Evolutionary conservation across 2,329 filamentous ascomycete genomes (phyloP).

Genomic region (Ascochyta rabiei): DNA sequence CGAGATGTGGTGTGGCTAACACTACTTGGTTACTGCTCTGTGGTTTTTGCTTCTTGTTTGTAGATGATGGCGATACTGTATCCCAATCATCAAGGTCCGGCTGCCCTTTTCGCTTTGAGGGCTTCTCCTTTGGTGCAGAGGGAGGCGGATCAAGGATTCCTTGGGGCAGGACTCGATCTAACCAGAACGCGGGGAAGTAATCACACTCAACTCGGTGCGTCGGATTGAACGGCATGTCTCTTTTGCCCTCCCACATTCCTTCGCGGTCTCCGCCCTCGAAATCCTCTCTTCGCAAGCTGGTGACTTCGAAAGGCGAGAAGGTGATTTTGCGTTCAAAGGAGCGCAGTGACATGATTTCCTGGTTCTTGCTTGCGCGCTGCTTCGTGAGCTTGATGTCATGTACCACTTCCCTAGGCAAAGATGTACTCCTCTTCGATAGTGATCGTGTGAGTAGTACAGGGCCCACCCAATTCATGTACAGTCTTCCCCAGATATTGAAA

Average conservation of each 20-base stretch:
- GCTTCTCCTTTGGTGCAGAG: conserved; percentile 12
- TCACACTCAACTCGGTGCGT: conserved; percentile 43
- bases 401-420: conserved; percentile 20
- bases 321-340: conserved; percentile 42
- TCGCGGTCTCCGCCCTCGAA: conserved; percentile 37
- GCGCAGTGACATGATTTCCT: conserved; percentile 13
- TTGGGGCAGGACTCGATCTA: conserved; percentile 37
- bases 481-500: conserved; percentile 49
- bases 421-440: conserved; percentile 15
- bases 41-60: conserved; percentile 7
- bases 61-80: neutral
- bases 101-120: conserved; percentile 21
- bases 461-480: conserved; percentile 48
- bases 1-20: neutral
- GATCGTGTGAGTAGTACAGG: conserved; percentile 45
- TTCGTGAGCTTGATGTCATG: conserved; percentile 42
- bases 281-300: conserved; percentile 34
- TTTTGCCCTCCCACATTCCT: conserved; percentile 27
- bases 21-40: neutral
- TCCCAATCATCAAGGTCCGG: neutral
- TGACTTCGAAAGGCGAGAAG: conserved; percentile 45
- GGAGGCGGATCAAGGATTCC: conserved; percentile 28
- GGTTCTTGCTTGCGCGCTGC: conserved; percentile 28
- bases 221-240: conserved; percentile 38
- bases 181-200: conserved; percentile 40